Conservation (phyloP, 2,329 filamentous ascomycete species). For the Beauveria asiatica region DNA sequence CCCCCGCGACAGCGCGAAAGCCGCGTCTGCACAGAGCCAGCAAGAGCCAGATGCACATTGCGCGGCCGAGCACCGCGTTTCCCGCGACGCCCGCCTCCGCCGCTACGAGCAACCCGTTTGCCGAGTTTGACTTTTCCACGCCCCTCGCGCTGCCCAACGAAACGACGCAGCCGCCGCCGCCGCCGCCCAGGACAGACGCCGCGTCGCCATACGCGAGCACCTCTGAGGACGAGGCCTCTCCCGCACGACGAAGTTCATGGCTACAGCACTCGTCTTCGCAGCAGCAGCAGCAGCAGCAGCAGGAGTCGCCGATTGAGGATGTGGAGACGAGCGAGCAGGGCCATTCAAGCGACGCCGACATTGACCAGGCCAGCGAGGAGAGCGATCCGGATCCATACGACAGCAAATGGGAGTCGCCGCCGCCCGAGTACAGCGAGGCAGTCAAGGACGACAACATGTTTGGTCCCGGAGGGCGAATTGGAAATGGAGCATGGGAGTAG, state of each 20-base stretch:
- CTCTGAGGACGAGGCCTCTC: background rate
- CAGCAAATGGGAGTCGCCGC: constrained; percentile 11
- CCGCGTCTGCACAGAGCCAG: constrained; percentile 33
- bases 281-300: background rate
- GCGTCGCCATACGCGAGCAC: background rate
- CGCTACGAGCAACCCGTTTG: constrained; percentile 10
- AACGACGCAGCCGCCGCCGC: background rate
- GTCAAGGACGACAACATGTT: constrained; percentile 9
- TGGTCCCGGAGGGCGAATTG: constrained; percentile 3
- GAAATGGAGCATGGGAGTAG: constrained; percentile 9
- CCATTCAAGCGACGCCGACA: constrained; percentile 24
- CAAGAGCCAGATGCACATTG: constrained; percentile 30
- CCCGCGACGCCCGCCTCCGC: constrained; percentile 5
- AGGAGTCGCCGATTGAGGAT: constrained; percentile 19
- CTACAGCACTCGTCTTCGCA: background rate
- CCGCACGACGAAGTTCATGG: background rate
- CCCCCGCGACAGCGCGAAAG: constrained; percentile 25
- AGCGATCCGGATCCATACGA: constrained; percentile 26
- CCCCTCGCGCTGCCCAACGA: constrained; percentile 14
- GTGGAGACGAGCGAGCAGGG: constrained; percentile 25
- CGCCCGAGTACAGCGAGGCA: constrained; percentile 10
- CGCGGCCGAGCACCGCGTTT: constrained; percentile 14
- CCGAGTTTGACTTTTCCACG: constrained; percentile 30
- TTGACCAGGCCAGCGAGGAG: constrained; percentile 24
- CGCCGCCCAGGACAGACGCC: background rate